Evolutionary conservation across 768 basidiomycete species (phyloP), one percentile per base, ranked within the genome.

Genomic region (Serendipita vermifera): DNA sequence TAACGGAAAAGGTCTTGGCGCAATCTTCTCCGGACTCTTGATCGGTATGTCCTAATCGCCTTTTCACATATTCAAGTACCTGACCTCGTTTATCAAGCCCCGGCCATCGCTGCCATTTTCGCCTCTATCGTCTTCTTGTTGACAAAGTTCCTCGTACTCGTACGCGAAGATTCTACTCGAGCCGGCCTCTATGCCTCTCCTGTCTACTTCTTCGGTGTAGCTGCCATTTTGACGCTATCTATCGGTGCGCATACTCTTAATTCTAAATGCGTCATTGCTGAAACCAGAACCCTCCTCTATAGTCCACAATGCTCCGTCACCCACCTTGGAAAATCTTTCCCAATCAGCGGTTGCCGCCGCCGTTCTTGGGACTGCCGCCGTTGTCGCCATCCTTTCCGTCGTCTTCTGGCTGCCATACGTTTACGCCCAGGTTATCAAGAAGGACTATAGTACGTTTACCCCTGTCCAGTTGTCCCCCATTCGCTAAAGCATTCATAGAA

Each of bases 401-500:
- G 33, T 73, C 57, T 73, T 72, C 65, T 72, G 70, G 69, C 38
- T 73, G 3, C 72, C 72, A 3, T 73, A 63, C 62, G 71, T 72
- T 51, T 60, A 70, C 62, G n/a, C n/a, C n/a, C n/a, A n/a, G n/a
- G n/a, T n/a, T n/a, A n/a, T n/a, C n/a, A n/a, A n/a, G n/a, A n/a
- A n/a, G n/a, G n/a, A n/a, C n/a, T n/a, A n/a, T n/a, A n/a, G n/a
- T n/a, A n/a, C n/a, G n/a, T n/a, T n/a, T n/a, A n/a, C n/a, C n/a
- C n/a, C n/a, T n/a, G n/a, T n/a, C n/a, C n/a, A n/a, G n/a, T n/a
- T n/a, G n/a, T n/a, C n/a, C n/a, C n/a, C n/a, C n/a, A n/a, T n/a
- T n/a, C n/a, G n/a, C n/a, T n/a, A n/a, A n/a, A n/a, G n/a, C n/a
- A n/a, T n/a, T n/a, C n/a, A n/a, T n/a, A n/a, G n/a, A n/a, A n/a